Evolutionary conservation across 805 yeast genomes (phyloP).

Genomic region (Metschnikowia gruessii): DNA sequence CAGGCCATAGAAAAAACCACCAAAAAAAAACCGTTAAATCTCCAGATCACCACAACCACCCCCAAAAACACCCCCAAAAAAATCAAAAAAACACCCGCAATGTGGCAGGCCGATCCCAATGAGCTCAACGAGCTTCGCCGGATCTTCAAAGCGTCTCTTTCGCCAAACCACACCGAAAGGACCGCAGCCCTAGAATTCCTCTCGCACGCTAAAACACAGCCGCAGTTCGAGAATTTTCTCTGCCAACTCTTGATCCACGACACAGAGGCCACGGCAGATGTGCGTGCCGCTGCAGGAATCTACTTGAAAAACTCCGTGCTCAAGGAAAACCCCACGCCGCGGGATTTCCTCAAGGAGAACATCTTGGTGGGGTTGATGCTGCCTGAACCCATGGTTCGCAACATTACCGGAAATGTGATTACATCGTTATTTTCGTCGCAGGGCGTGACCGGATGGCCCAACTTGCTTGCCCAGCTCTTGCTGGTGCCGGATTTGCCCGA

Average conservation of each 20-base stretch:
- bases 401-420: constrained; percentile 87
- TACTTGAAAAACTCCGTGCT: constrained; percentile 74
- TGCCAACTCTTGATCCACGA: constrained; percentile 63
- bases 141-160: constrained; percentile 69
- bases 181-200: constrained; percentile 70
- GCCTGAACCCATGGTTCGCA: constrained; percentile 61
- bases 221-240: constrained; percentile 80
- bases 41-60: neutral
- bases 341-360: constrained; percentile 40
- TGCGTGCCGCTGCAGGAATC: constrained; percentile 87
- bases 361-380: constrained; percentile 56
- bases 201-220: constrained; percentile 62
- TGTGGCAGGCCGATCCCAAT: constrained; percentile 67
- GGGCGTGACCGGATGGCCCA: constrained; percentile 75
- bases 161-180: constrained; percentile 54
- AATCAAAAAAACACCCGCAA: neutral
- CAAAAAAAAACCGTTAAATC: too few species aligned
- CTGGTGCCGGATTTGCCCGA: constrained; percentile 40
- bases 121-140: constrained; percentile 61
- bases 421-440: constrained; percentile 71
- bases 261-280: constrained; percentile 44
- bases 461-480: constrained; percentile 63
- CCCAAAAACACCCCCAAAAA: neutral
- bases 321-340: constrained; percentile 30
- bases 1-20: too few species aligned